Evolutionary conservation across 805 yeast genomes (phyloP), one percentile per base, ranked within the genome.

Genomic region (Saturnispora hagleri): DNA sequence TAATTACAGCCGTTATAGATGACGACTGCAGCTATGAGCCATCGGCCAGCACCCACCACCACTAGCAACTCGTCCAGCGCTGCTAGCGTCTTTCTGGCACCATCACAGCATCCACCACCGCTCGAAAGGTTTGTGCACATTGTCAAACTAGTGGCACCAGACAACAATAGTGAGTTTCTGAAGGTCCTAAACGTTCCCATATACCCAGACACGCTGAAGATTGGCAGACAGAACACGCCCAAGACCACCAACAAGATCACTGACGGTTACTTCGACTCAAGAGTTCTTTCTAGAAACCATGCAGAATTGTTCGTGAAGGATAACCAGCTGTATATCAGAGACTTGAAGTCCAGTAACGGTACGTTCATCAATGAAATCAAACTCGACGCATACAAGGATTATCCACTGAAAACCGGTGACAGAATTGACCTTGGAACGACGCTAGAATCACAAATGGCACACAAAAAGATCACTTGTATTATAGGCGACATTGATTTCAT

Each of bases 381-480:
- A 55, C 74, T 93, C 10, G 77, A 79, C 41, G 70, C 75, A 15
- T 87, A 81, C 40, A 75, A 74, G 49, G 84, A 80, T 43, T 79
- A 78, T 20, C 87, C 82, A 58, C 68, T 93, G 47, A 75, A 81
- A 51, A 73, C 81, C n/a, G 90, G 87, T 26, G 99, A 93, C 67
- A 73, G 79, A n/a, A 75, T 93, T n/a, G 95, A 91, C 61, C 71
- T 93, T 51, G 99, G 99, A 1, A 89, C 95, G 48, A 95, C 95
- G 61, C 86, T 93, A 51, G 86, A 82, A 60, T 68, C 70, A 43
- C 78, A 74, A 53, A 66, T 81, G 57, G 79, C 82, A 43, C 98
- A 93, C 68, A 80, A 89, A 61, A 89, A 88, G 63, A 93, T 93
- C 50, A 81, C 90, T 52, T 93, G 96, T 33, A 73, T 75, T 49